Evolutionary conservation across 2,329 filamentous ascomycete genomes (phyloP), one percentile per base, ranked within the genome.

Genomic region (Diplodia sapinea): DNA sequence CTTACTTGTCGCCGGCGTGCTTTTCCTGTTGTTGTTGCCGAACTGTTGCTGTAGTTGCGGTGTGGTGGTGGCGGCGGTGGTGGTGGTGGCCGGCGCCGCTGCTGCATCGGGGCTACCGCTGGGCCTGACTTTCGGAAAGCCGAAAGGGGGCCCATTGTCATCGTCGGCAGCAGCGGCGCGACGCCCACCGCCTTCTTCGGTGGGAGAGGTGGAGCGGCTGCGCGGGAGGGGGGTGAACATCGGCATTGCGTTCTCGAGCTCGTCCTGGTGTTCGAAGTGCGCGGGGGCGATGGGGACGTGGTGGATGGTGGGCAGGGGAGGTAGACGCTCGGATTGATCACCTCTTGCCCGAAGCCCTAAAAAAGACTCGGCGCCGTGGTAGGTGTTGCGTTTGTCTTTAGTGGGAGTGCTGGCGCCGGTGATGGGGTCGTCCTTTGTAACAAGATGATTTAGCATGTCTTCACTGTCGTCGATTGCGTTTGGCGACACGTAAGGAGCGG

Each of bases 291-390:
- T 76, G 72, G 73, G 76, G 76, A 70, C 77, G 29, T 50, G 31
- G 31, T 50, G 31, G 31, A 47, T 33, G 59, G 59, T 66, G 79
- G 80, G 80, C 79, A 78, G 77, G 79, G 82, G 82, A 80, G 73
- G 74, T 36, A 61, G 31, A 20, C 51, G 64, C 64, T 57, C 51
- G 20, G 47, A 12, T 52, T 67, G 26, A 26, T 26, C 65, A 67
- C 65, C 65, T 67, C 65, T 67, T 84, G 84, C 86, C 86, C 85
- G 82, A 80, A 82, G 81, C 76, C 77, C 86, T 89, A 88, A 88
- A 88, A 88, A 88, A 88, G 86, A 84, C 80, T 83, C 52, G 9
- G 52, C 17, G 38, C 63, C 54, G 51, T 52, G 33, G 40, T 55
- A 43, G 49, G 36, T 61, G 57, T 40, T 33, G 47, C 36, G 38